These are phyloP conservation scores for Cryptomeria japonica DNA, from an alignment of 75 land plant genomes.

Conservation along the genomic window DNA sequence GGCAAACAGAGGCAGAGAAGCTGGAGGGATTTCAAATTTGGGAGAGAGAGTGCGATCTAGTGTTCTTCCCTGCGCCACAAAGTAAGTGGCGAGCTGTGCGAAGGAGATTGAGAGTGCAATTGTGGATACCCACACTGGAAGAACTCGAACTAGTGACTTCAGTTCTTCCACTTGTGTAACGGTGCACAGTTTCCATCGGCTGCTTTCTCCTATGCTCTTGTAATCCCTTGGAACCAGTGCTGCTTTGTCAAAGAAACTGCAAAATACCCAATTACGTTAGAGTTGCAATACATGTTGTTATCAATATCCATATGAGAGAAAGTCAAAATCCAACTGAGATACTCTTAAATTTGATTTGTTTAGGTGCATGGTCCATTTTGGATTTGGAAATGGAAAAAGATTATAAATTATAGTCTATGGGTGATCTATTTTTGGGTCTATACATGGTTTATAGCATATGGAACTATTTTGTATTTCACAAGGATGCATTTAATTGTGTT, in stretches of 20 bases:
- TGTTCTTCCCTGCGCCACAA: conserved; percentile 39
- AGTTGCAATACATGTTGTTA: no score
- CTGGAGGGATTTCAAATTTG: conserved; percentile 45
- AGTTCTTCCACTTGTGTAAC: conserved; percentile 67
- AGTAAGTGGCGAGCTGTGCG: conserved; percentile 52
- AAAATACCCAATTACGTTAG: background rate
- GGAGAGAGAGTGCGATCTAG: conserved; percentile 34
- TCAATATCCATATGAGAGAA: no score
- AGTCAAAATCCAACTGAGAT: no score
- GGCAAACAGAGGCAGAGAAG: conserved; percentile 40
- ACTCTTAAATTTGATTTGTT: no score
- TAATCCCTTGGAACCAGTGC: conserved; percentile 27
- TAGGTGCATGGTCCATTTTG: no score
- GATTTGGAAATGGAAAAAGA: no score
- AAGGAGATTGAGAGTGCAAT: conserved; percentile 33
- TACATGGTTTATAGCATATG: no score
- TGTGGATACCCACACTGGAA: conserved; percentile 53
- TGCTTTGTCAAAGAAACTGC: conserved; percentile 61
- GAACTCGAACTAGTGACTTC: conserved; percentile 41
- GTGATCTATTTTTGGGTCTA: no score
- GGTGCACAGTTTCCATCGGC: conserved; percentile 52
- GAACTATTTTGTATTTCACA: no score
- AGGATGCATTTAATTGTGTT: no score
- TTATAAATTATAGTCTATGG: no score
- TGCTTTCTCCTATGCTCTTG: conserved; percentile 7